Evolutionary conservation across 2,329 filamentous ascomycete species (phyloP).

Genomic region (Celoporthe dispersa): DNA sequence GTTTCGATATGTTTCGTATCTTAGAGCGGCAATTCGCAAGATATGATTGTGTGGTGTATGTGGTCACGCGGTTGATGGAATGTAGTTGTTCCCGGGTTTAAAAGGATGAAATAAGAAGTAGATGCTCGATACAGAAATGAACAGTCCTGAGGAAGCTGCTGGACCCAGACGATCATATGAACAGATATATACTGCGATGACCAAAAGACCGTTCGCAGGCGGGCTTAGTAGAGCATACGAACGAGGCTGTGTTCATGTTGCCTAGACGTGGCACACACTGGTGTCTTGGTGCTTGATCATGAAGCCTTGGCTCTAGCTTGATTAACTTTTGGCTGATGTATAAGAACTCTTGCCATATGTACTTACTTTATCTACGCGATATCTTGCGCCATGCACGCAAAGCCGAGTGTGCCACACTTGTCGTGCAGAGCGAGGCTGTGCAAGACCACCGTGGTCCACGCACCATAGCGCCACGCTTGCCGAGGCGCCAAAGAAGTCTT

Average conservation of each 20-base stretch:
- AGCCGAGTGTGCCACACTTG: slow-evolving; percentile 5
- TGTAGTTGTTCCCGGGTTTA: not conserved
- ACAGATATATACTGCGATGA: not conserved
- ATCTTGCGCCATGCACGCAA: slow-evolving; percentile 13
- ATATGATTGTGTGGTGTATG: not conserved
- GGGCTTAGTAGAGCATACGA: not conserved
- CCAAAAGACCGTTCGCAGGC: not conserved
- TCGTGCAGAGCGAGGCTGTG: slow-evolving; percentile 24
- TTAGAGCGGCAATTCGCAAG: not conserved
- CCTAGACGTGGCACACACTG: slow-evolving; percentile 19
- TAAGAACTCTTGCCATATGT: slow-evolving; percentile 9
- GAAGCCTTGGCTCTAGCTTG: slow-evolving; percentile 6
- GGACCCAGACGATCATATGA: not conserved
- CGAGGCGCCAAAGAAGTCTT: slow-evolving; percentile 11
- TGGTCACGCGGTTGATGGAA: not conserved
- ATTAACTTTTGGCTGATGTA: slow-evolving; percentile 12
- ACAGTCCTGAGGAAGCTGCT: not conserved
- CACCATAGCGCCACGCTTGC: not conserved
- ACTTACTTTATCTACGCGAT: not conserved
- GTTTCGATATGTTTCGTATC: not conserved
- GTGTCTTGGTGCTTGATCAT: slow-evolving; percentile 14
- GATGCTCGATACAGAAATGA: not conserved
- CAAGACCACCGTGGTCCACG: slow-evolving; percentile 1
- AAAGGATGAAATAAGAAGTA: not conserved
- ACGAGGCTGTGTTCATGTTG: slow-evolving; percentile 22